Percentiles rank a stretch among this genome's conserved stretches.
Conservation (phyloP, 1,284 basidiomycete genomes). For the Tilletiaria anomala region DNA sequence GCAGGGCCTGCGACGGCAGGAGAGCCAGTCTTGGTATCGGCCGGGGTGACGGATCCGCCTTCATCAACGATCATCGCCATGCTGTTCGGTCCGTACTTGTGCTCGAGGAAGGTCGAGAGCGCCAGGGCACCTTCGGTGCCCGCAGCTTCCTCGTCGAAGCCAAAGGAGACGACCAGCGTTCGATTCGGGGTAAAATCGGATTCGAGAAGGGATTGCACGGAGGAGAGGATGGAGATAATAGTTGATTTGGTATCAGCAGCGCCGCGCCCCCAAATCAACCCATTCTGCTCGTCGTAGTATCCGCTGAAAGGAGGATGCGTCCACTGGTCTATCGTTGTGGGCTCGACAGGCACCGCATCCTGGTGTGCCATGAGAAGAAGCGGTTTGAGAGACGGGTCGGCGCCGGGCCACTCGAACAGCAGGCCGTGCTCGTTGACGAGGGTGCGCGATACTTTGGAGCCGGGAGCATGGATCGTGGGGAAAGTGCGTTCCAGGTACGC, state of each 20-base stretch:
- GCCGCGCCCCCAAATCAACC: constrained; percentile 45
- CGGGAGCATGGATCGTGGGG: constrained; percentile 8
- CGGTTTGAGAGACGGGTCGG: constrained; percentile 49
- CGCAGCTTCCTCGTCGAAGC: constrained; percentile 53
- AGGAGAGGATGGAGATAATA: constrained; percentile 43
- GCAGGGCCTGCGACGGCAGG: constrained; percentile 41
- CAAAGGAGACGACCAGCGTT: constrained; percentile 45
- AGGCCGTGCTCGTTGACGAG: constrained; percentile 53
- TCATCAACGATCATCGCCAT: constrained; percentile 32
- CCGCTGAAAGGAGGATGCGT: constrained; percentile 45
- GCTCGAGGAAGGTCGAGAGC: constrained; percentile 12
- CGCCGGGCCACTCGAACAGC: constrained; percentile 53
- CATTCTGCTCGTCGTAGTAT: constrained; percentile 40
- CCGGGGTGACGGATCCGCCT: constrained; percentile 17
- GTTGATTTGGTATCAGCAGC: constrained; percentile 40
- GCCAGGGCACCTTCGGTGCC: constrained; percentile 8
- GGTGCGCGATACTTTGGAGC: constrained; percentile 11
- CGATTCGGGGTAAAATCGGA: constrained; percentile 1
- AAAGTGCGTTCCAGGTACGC: constrained; percentile 13
- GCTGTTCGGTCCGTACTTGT: constrained; percentile 17
- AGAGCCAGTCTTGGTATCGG: constrained; percentile 7
- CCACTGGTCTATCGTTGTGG: constrained; percentile 44
- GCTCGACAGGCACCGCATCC: constrained; percentile 49
- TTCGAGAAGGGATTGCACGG: constrained; percentile 42
- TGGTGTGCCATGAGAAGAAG: constrained; percentile 55